phyloP scores from a whole-genome alignment of 2,329 filamentous ascomycete species.

The Pyrenophora graminea region DNA sequence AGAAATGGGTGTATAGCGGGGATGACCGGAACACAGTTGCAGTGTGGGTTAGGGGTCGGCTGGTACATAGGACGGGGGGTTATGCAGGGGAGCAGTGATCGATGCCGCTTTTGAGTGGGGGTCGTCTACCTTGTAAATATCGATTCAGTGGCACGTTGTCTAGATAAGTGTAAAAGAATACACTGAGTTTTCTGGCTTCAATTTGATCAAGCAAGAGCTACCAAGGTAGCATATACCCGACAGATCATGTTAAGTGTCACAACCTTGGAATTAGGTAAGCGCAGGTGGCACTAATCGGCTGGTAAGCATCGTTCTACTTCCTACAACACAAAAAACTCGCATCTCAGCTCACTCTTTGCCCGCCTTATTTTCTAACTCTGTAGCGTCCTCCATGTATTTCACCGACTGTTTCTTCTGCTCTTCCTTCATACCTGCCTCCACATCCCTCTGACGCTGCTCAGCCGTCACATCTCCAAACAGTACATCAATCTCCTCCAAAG shows the following conservation, averaged over 20 bases:
- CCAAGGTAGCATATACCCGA: too few relatives aligned
- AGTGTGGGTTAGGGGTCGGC: slow-evolving; percentile 85
- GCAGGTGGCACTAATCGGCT: too few relatives aligned
- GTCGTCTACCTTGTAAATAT: too few relatives aligned
- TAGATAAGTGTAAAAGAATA: too few relatives aligned
- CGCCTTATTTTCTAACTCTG: background rate
- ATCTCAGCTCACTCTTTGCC: slow-evolving; percentile 1
- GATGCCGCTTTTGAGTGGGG: background rate
- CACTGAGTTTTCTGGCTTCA: too few relatives aligned
- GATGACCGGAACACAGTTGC: slow-evolving; percentile 87
- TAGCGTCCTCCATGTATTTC: slow-evolving; percentile 4
- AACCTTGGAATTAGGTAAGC: too few relatives aligned
- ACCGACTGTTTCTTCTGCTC: slow-evolving; percentile 9
- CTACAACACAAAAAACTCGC: too few relatives aligned
- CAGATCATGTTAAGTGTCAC: too few relatives aligned
- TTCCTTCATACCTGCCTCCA: slow-evolving; percentile 8
- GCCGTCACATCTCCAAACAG: slow-evolving; percentile 44
- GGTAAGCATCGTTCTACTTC: too few relatives aligned
- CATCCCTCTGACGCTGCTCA: slow-evolving; percentile 5
- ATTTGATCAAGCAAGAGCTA: too few relatives aligned
- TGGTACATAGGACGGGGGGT: slow-evolving; percentile 66
- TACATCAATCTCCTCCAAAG: slow-evolving; percentile 54
- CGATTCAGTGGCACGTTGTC: too few relatives aligned
- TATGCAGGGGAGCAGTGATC: slow-evolving; percentile 5
- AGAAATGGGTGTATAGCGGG: slow-evolving; percentile 93